A percentile compares a stretch with the other conserved stretches of the same genome.
Conservation (phyloP, 139 green algal species). For the Coelastrella sp. region DNA sequence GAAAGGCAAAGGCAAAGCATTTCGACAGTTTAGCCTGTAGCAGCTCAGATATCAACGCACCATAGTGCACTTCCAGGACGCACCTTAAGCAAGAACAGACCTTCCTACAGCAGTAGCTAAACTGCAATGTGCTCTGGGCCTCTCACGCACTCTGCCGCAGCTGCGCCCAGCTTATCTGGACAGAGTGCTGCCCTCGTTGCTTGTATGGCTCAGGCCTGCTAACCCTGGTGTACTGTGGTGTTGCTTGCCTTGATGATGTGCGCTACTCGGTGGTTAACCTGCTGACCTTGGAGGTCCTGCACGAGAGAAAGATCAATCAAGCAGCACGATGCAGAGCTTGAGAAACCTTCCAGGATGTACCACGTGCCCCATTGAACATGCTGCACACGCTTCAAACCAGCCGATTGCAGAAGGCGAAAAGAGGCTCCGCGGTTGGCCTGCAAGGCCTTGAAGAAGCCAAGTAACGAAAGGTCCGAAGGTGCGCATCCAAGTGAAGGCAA, state of each 20-base stretch:
- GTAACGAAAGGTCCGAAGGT: too few species aligned
- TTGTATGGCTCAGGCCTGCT: not conserved
- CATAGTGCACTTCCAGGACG: not conserved
- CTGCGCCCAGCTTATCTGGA: not conserved
- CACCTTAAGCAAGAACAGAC: not conserved
- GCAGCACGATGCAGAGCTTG: too few species aligned
- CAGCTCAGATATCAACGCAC: not conserved
- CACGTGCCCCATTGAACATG: too few species aligned
- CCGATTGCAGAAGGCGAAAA: too few species aligned
- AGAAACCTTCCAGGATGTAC: too few species aligned
- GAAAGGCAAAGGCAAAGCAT: not conserved
- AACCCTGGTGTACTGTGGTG: not conserved
- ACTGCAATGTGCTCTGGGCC: not conserved
- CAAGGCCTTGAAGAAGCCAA: too few species aligned
- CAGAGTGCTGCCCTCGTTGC: not conserved
- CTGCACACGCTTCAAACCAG: too few species aligned
- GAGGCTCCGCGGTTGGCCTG: too few species aligned
- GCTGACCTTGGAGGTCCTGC: not conserved
- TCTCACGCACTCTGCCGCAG: not conserved
- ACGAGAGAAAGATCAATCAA: not conserved
- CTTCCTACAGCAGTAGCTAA: not conserved
- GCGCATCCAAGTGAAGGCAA: too few species aligned
- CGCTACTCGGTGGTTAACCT: not conserved
- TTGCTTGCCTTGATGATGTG: not conserved
- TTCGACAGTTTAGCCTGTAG: not conserved